Percentiles rank a stretch among this genome's conserved stretches.
Evolutionary conservation across 2,329 filamentous ascomycete species (phyloP).

Genomic region (Colletotrichum lupini): DNA sequence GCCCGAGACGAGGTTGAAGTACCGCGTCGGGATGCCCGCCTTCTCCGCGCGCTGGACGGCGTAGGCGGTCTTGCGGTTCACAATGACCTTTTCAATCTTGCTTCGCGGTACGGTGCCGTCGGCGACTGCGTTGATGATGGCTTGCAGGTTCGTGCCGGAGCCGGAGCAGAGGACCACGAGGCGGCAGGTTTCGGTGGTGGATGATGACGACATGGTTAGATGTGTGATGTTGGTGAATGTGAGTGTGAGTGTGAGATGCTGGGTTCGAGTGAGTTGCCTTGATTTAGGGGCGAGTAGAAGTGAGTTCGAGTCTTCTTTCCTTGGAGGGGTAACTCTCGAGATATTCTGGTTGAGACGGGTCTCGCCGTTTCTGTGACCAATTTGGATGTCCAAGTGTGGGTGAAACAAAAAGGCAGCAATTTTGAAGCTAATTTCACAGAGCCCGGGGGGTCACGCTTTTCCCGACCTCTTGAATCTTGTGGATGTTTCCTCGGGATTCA

Average conservation of each 20-base stretch:
- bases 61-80: constrained; percentile 60
- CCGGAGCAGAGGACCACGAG: constrained; percentile 79
- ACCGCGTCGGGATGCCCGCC: constrained; percentile 76
- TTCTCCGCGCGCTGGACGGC: constrained; percentile 53
- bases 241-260: not conserved
- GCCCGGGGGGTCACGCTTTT: not conserved
- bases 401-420: not conserved
- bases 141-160: constrained; percentile 83
- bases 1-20: constrained; percentile 84
- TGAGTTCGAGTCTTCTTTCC: not conserved
- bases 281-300: not conserved
- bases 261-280: too few relatives aligned
- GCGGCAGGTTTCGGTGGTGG: constrained; percentile 48
- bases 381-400: not conserved
- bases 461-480: not conserved
- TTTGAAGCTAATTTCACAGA: not conserved
- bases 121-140: constrained; percentile 66
- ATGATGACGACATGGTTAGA: constrained; percentile 1
- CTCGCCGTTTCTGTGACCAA: not conserved
- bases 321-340: not conserved
- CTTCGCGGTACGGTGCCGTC: constrained; percentile 52
- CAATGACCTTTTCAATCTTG: constrained; percentile 57
- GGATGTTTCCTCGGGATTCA: not conserved
- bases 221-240: not conserved
- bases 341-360: not conserved